Evolutionary conservation across 2,329 filamentous ascomycete genomes (phyloP), one percentile per base, ranked within the genome.

Genomic region (Albophoma yamanashiensis): DNA sequence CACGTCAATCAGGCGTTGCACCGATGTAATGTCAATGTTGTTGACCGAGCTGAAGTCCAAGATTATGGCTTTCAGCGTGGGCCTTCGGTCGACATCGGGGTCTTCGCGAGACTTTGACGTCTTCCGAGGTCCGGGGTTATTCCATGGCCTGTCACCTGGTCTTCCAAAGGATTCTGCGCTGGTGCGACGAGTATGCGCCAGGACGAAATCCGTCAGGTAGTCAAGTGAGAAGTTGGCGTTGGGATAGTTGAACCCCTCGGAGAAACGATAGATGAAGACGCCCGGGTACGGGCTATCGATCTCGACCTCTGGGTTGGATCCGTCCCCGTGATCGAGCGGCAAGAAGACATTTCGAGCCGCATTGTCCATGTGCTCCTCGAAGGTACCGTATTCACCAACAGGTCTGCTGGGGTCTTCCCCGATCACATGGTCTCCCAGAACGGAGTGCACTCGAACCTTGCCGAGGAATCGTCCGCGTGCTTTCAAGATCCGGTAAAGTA

Each of bases 231-330:
- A 87, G 68, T 91, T 91, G 25, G 92, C 92, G 67, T 96, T 99
- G 62, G 93, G 91, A 69, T 97, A 99, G 75, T 94, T 96, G 80
- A 96, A 96, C 52, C 92, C 91, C 76, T 97, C 93, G 0, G 89
- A 86, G 74, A 96, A 97, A 53, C 93, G 87, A 77, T 96, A 97
- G 69, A 97, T 96, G 75, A 97, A 96, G 65, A 99, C 83, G 58
- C 94, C 94, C 0, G 93, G 93, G 68, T 94, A 91, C 0, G 94
- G 92, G 59, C 85, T 85, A 63, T 89, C 81, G n/a, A 96, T 79
- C 14, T 88, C 82, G 55, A 97, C 81, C 34, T 88, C 81, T 0
- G 93, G 93, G 72, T 97, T 97, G 1, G 91, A 92, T 38, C 93
- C 93, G 70, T 97, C 93, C n/a, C 81, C 80, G 71, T 95, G 91